These are phyloP conservation scores for Podaxis rugospora DNA, from an alignment of 768 basidiomycete genomes.

Conservation along the genomic window DNA sequence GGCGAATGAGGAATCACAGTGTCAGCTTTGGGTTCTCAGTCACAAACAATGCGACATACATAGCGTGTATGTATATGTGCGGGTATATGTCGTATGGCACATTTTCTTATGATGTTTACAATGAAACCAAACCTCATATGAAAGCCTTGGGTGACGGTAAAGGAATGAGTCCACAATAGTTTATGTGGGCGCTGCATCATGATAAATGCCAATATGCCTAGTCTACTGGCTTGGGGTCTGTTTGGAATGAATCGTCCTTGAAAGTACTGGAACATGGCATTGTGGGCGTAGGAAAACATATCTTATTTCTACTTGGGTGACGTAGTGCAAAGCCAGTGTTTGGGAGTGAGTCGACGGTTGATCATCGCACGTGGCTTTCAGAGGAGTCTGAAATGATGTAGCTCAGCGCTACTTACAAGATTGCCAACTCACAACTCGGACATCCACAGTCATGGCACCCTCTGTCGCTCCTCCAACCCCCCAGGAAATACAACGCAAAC, in stretches of 20 bases:
- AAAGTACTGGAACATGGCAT: too few relatives aligned
- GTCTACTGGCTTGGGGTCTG: too few relatives aligned
- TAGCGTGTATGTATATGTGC: conserved; percentile 14
- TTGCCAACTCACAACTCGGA: neutral
- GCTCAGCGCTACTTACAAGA: neutral
- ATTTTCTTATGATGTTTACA: too few relatives aligned
- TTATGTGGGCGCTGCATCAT: too few relatives aligned
- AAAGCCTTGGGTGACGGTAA: too few relatives aligned
- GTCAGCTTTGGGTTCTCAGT: neutral
- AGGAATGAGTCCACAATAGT: too few relatives aligned
- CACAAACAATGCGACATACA: conserved; percentile 38
- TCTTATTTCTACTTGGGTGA: neutral
- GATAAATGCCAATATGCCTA: too few relatives aligned
- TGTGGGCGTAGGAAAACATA: too few relatives aligned
- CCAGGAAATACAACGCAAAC: conserved; percentile 83
- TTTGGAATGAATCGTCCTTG: too few relatives aligned
- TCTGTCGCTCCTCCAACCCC: conserved; percentile 68
- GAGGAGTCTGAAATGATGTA: neutral
- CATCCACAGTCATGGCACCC: conserved; percentile 28
- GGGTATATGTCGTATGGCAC: too few relatives aligned
- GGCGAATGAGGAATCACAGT: neutral
- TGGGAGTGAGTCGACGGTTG: neutral
- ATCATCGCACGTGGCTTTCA: neutral
- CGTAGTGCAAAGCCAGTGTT: too few relatives aligned
- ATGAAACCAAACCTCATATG: too few relatives aligned